These are phyloP conservation scores for Adansonia rubrostipa DNA, from an alignment of 441 rosid genomes.

Conservation along the genomic window DNA sequence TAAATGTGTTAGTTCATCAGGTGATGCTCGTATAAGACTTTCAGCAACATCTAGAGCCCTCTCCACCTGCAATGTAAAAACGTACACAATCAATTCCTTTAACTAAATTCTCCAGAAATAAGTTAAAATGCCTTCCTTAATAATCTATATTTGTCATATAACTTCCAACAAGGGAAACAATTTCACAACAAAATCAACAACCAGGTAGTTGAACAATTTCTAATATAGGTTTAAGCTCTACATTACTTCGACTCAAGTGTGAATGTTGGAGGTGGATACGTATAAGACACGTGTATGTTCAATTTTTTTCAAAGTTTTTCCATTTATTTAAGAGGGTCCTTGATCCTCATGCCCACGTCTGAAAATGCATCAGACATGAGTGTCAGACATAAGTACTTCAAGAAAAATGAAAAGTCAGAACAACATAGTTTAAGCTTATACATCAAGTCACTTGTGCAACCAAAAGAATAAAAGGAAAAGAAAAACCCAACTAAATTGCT, in stretches of 20 bases:
- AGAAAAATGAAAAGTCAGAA: no score
- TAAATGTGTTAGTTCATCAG: conserved; percentile 83
- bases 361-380: no score
- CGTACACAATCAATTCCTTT: conserved; percentile 19
- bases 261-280: no score
- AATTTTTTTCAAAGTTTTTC: no score
- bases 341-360: no score
- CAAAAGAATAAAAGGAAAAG: conserved; percentile 13
- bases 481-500: conserved; percentile 1
- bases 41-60: conserved; percentile 86
- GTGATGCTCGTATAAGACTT: conserved; percentile 91
- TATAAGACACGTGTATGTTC: no score
- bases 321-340: no score
- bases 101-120: conserved; percentile 9
- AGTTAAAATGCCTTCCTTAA: conserved; percentile 6
- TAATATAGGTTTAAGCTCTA: not conserved
- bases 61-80: conserved; percentile 65
- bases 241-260: no score
- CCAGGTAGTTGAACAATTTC: not conserved
- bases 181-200: conserved; percentile 9
- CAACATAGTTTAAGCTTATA: not conserved
- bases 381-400: no score
- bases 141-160: not conserved
- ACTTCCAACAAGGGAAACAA: not conserved
- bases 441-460: conserved; percentile 13